Evolutionary conservation across 441 rosid species (phyloP), one percentile per base, ranked within the genome.

Genomic region (Pelargonium hybrid): DNA sequence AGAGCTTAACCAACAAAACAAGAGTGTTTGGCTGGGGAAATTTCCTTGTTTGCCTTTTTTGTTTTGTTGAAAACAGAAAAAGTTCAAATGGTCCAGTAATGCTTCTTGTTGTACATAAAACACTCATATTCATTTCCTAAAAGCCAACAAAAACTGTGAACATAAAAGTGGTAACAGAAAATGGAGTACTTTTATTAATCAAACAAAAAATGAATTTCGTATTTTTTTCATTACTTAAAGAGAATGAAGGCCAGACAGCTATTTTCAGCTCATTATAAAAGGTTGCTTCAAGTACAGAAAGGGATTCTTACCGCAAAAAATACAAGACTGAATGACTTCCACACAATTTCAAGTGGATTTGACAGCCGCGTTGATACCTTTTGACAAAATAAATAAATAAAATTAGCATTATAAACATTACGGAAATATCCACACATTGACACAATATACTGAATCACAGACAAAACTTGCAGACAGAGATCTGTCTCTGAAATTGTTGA

Each of bases 261-360:
- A 54, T 1, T 10, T 1, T 52, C 37, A 71, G 43, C 62, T 29
- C 21, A 23, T 13, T 39, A 14, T 3, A 34, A 23, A 64, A 75
- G 61, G 29, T 17, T 10, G 29, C 20, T 68, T 57, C 52, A 48
- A 63, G 41, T 48, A 47, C 62, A 17, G 68, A 48, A 74, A 63
- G 17, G 65, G 83, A 72, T 76, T 63, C 92, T 87, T 86, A 93
- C 98, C 20, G 98, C 98, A 73, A 94, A 94, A 85, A 91, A 91
- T 37, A 91, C 82, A 11, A 94, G 98, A 84, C 96, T 91, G 86
- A 91, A 91, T 39, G 98, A 91, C 84, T 94, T 87, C 93, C 92
- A 91, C 72, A 90, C 73, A 75, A 94, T 85, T 75, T 88, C 93
- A 71, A 91, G 84, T 20, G 98, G 96, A 83, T 87, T 94, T 41